Evolutionary conservation across 768 basidiomycete genomes (phyloP).

Genomic region (Candolleomyces aberdarensis): DNA sequence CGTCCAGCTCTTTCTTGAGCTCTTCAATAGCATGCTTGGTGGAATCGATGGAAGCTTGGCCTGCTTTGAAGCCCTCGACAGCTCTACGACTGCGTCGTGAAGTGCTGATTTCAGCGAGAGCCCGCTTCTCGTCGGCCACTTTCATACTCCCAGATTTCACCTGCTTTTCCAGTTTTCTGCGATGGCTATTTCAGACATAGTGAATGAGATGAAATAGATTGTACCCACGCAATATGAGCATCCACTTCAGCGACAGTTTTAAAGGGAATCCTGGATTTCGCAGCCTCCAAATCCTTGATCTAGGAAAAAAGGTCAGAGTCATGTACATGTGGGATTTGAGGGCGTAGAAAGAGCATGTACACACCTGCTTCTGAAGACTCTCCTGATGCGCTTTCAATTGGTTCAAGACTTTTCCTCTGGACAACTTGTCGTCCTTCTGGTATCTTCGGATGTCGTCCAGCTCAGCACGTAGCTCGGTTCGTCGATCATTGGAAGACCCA

Average conservation of each 20-base stretch:
- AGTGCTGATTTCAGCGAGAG: conserved; percentile 83
- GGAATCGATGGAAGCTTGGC: conserved; percentile 78
- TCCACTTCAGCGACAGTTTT: conserved; percentile 87
- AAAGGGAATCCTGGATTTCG: conserved; percentile 73
- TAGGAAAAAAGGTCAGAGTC: conserved; percentile 27
- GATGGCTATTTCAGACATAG: conserved; percentile 4
- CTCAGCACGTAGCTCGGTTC: conserved; percentile 71
- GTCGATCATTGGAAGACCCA: conserved; percentile 66
- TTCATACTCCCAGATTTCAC: conserved; percentile 92
- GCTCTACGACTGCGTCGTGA: conserved; percentile 66
- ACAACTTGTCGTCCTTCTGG: conserved; percentile 74
- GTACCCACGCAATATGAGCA: conserved; percentile 72
- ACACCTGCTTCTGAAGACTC: conserved; percentile 75
- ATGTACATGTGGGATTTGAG: conserved; percentile 3
- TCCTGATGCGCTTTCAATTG: conserved; percentile 82
- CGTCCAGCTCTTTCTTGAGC: conserved; percentile 80
- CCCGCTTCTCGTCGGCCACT: conserved; percentile 92
- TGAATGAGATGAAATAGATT: neutral
- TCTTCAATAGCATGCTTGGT: conserved; percentile 75
- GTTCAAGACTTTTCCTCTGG: conserved; percentile 68
- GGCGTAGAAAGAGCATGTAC: neutral
- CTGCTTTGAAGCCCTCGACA: conserved; percentile 78
- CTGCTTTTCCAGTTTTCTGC: conserved; percentile 79
- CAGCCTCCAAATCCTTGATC: conserved; percentile 84
- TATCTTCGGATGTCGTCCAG: conserved; percentile 74